Conservation (phyloP, 78 protist species). For the Corallochytrium limacisporum region DNA sequence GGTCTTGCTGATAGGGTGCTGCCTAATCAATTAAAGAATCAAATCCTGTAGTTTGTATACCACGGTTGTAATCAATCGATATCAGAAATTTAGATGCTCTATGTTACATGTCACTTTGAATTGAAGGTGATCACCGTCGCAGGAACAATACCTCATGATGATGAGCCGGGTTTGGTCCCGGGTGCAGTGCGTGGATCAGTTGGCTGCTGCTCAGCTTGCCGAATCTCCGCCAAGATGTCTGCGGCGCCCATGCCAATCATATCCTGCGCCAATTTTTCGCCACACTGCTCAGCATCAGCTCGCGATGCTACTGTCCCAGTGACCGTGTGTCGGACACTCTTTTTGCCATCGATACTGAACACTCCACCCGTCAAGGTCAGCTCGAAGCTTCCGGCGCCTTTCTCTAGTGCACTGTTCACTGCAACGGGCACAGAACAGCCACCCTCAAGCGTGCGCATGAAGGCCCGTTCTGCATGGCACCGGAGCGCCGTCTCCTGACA, state of each 20-base stretch:
- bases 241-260: not conserved
- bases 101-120: too few relatives aligned
- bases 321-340: not conserved
- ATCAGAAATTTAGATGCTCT: too few relatives aligned
- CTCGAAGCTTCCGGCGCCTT: not conserved
- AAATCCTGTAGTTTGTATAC: too few relatives aligned
- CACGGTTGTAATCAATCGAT: too few relatives aligned
- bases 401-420: not conserved
- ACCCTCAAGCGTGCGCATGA: slow-evolving; percentile 31
- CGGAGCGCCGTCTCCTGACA: not conserved
- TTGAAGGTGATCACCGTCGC: too few relatives aligned
- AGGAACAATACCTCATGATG: too few relatives aligned
- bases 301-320: not conserved
- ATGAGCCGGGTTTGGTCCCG: too few relatives aligned
- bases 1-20: too few relatives aligned
- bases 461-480: not conserved
- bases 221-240: too few relatives aligned
- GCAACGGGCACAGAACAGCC: slow-evolving; percentile 43
- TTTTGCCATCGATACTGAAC: not conserved
- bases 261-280: not conserved
- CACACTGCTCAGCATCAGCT: not conserved
- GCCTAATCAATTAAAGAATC: too few relatives aligned
- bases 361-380: not conserved
- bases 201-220: too few relatives aligned
- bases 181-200: too few relatives aligned